Evolutionary conservation across 2,329 filamentous ascomycete species (phyloP), one percentile per base, ranked within the genome.

Genomic region (Fusarium abutilonis): DNA sequence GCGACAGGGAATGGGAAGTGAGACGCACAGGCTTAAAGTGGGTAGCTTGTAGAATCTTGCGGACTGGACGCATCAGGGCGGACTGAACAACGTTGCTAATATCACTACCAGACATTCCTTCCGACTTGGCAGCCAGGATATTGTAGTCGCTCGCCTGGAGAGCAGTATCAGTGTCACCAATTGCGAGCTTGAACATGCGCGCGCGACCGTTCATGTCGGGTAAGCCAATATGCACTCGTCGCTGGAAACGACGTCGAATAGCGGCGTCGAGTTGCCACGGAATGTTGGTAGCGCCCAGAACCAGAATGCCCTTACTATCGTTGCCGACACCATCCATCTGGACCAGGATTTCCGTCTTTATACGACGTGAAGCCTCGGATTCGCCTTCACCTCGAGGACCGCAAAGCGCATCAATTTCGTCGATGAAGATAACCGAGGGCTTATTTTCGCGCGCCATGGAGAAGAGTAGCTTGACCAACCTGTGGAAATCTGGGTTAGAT

Each of bases 291-390:
- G 95, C 95, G 59, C 95, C 95, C 4, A 99, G 86, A 36, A 99
- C 96, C 21, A 99, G 82, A 9, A 99, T 94, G 17, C 94, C 95
- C 71, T 90, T 93, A 62, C 90, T 94, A 77, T 99, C 95, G 63
- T 96, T 94, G 63, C 95, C 96, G 9, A 99, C 95, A 78, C 95
- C 96, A 71, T 99, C 95, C 95, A 99, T 99, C 78, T 99, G 95
- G 15, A 99, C 94, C 13, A 99, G 87, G 72, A 99, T 88, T 77
- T 99, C 95, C 1, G 95, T 99, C 80, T 99, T 99, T 83, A 99
- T 99, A 75, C 95, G 90, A 60, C 95, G 87, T 48, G 93, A 97
- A 1, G 96, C 95, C 82, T 99, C 95, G 2, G 93, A 97, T 80
- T 99, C 96, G 74, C 95, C 95, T 83, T 99, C 95, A 64, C 86